Percentiles rank a stretch among this genome's conserved stretches.
Evolutionary conservation across 2,329 filamentous ascomycete genomes (phyloP).

Genomic region (Diaporthe ampelina): DNA sequence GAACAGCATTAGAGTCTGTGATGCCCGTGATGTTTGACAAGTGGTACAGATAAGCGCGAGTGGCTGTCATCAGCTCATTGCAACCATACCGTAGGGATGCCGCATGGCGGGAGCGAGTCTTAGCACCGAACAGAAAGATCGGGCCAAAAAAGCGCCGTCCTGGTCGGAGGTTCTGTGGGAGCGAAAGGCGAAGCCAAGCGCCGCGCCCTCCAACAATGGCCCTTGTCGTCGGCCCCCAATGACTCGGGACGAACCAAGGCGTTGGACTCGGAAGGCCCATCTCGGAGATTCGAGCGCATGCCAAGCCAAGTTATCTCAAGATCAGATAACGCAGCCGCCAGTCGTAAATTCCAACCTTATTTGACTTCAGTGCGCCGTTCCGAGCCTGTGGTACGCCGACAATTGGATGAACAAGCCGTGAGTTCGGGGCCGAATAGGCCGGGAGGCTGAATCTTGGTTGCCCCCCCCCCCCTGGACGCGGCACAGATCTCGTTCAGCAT

Average conservation of each 20-base stretch:
- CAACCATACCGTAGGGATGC: background rate
- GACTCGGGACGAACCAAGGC: conserved; percentile 22
- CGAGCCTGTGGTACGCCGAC: background rate
- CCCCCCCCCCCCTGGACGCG: too few species aligned
- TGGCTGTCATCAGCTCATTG: background rate
- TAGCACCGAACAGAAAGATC: conserved; percentile 2
- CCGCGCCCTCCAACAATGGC: conserved; percentile 1
- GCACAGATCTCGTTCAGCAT: background rate
- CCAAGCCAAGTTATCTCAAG: conserved; percentile 12
- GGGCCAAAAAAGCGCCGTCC: conserved; percentile 5
- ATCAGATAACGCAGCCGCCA: background rate
- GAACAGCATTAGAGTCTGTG: too few species aligned
- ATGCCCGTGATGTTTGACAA: background rate
- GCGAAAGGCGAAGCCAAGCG: conserved; percentile 24
- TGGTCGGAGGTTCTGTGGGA: background rate
- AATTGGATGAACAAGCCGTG: conserved; percentile 6
- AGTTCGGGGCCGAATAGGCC: conserved; percentile 4
- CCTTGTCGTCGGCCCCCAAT: background rate
- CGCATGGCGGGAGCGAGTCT: background rate
- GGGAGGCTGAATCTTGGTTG: background rate
- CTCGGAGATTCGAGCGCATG: conserved; percentile 23
- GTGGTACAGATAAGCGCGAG: background rate
- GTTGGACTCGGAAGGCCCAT: conserved; percentile 1
- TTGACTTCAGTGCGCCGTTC: too few species aligned
- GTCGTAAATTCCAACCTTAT: background rate